These are phyloP conservation scores for Nicotiana obtusifolia DNA, from an alignment of 257 asterid species.

Conservation along the genomic window DNA sequence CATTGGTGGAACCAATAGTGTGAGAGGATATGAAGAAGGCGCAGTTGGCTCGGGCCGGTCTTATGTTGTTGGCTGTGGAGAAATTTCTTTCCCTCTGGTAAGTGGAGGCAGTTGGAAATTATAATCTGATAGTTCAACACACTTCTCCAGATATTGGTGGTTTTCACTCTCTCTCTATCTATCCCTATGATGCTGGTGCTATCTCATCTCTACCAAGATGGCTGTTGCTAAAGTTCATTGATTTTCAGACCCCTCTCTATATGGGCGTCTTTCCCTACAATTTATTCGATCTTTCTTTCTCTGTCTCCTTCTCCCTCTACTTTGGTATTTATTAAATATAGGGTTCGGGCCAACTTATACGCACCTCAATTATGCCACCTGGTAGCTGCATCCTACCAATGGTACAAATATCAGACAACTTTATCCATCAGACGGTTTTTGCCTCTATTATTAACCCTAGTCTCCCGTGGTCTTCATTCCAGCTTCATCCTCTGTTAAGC, in stretches of 20 bases:
- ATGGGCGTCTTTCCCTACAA: background rate
- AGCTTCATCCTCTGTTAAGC: background rate
- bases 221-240: background rate
- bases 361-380: background rate
- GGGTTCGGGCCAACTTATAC: background rate
- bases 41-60: slow-evolving; percentile 93
- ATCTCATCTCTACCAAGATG: background rate
- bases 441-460: background rate
- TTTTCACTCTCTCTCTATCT: background rate
- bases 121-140: background rate
- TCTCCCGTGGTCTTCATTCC: background rate
- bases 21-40: slow-evolving; percentile 97
- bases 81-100: slow-evolving; percentile 87
- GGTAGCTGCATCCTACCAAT: background rate
- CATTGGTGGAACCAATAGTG: slow-evolving; percentile 94
- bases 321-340: background rate
- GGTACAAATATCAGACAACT: background rate
- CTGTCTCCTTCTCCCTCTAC: background rate
- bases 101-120: slow-evolving; percentile 22
- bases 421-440: background rate
- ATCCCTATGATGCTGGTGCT: background rate
- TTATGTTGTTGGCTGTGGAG: slow-evolving; percentile 81
- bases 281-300: background rate
- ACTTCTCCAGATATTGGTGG: background rate
- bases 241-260: background rate